Evolutionary conservation across 1,284 basidiomycete species (phyloP).

Genomic region (Athelia sp.): DNA sequence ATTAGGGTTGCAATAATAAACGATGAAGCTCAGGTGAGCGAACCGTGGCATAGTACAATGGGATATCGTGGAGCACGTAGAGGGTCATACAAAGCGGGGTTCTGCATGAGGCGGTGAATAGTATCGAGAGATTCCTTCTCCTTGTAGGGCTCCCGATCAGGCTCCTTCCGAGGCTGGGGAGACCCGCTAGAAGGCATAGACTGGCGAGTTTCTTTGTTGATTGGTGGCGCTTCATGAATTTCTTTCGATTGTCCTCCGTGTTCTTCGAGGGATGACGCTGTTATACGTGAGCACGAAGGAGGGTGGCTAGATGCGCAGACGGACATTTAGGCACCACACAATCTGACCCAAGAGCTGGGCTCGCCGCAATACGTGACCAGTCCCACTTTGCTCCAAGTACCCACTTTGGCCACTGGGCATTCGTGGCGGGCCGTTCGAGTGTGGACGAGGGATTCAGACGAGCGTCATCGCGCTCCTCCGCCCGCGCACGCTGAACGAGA

Average conservation of each 20-base stretch:
- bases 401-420: slow-evolving; percentile 25
- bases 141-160: slow-evolving; percentile 5
- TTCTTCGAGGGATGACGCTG: neutral
- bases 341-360: neutral
- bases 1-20: neutral
- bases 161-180: neutral
- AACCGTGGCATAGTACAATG: slow-evolving; percentile 94
- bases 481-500: slow-evolving; percentile 20
- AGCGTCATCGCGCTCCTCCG: slow-evolving; percentile 9
- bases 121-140: slow-evolving; percentile 32
- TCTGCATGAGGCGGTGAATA: slow-evolving; percentile 71
- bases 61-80: slow-evolving; percentile 80
- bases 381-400: slow-evolving; percentile 3
- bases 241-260: neutral
- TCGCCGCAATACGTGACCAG: neutral
- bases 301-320: neutral
- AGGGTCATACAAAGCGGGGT: slow-evolving; percentile 71
- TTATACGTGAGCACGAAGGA: neutral
- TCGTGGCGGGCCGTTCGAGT: neutral
- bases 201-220: neutral
- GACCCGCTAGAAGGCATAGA: neutral
- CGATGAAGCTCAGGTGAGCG: slow-evolving; percentile 19
- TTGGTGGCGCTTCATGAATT: neutral
- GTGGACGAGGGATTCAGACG: slow-evolving; percentile 3
- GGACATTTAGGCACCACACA: neutral